Conservation (phyloP, 2,329 filamentous ascomycete genomes). For the Metarhizium guizhouense region DNA sequence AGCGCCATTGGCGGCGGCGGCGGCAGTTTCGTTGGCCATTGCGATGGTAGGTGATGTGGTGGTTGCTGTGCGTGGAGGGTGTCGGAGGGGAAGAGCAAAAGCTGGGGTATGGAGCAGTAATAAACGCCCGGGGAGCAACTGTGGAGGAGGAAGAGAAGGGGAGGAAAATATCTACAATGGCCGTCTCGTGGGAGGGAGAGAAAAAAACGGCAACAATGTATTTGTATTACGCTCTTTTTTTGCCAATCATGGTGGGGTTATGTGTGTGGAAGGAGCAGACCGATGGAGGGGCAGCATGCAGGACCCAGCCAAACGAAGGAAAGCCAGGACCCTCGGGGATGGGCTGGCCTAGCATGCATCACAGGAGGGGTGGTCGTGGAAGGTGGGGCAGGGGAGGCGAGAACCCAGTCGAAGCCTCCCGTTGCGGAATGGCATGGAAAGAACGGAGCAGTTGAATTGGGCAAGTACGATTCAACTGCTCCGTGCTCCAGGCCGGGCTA, state of each 20-base stretch:
- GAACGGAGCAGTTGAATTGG: conserved; percentile 1
- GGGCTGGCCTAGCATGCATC: too few relatives aligned
- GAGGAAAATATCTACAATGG: background rate
- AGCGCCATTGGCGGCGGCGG: conserved; percentile 20
- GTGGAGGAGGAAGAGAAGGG: background rate
- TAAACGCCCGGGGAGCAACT: background rate
- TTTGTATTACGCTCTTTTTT: conserved; percentile 1
- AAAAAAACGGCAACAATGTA: background rate
- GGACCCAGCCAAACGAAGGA: background rate
- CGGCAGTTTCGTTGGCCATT: conserved; percentile 26
- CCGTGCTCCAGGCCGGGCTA: background rate
- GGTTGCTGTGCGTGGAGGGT: background rate
- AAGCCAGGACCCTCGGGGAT: background rate
- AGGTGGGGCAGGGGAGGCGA: background rate
- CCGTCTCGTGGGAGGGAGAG: background rate
- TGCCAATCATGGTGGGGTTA: conserved; percentile 2
- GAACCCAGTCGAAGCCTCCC: background rate
- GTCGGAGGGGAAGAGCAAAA: background rate
- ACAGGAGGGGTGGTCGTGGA: background rate
- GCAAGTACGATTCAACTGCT: background rate
- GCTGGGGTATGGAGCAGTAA: background rate
- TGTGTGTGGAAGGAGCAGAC: background rate
- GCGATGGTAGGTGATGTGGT: conserved; percentile 2
- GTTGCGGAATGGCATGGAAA: background rate
- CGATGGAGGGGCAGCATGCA: conserved; percentile 1